Percentiles rank a stretch among this genome's conserved stretches.
Conservation (phyloP, 2,329 filamentous ascomycete species). For the Coniochaeta ligniaria region DNA sequence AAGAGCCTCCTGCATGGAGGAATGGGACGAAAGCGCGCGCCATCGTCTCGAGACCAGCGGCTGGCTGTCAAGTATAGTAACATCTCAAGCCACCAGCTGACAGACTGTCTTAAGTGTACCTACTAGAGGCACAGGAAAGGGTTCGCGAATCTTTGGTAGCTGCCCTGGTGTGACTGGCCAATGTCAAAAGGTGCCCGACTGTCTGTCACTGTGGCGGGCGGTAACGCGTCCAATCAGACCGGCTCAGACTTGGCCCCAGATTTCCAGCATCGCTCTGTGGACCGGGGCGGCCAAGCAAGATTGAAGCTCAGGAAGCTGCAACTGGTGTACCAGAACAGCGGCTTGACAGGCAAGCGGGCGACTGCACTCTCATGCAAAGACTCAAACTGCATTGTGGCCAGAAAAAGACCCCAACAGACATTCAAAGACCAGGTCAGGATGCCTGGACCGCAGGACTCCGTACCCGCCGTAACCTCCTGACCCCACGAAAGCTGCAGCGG, state of each 20-base stretch:
- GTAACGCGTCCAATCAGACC: slow-evolving; percentile 7
- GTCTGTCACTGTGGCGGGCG: slow-evolving; percentile 3
- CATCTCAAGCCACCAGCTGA: background rate
- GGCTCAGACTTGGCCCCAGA: background rate
- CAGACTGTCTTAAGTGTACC: background rate
- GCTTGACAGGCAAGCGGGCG: slow-evolving; percentile 7
- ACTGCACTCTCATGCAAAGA: slow-evolving; percentile 9
- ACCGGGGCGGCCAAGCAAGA: background rate
- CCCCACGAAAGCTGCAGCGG: background rate
- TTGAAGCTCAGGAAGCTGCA: background rate
- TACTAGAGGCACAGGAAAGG: background rate
- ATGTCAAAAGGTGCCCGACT: background rate
- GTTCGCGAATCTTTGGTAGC: background rate
- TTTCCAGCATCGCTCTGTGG: background rate
- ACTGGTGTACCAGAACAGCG: background rate
- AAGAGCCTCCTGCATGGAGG: background rate
- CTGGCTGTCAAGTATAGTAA: no score
- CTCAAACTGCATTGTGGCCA: background rate
- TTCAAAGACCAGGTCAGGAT: background rate
- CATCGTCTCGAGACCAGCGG: background rate
- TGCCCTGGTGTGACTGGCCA: background rate
- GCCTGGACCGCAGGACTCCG: background rate
- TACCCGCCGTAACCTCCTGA: background rate
- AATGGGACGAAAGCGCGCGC: background rate
- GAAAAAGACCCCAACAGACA: background rate